phyloP scores from a whole-genome alignment of 2,329 filamentous ascomycete genomes.

The Trichoderma afroharzianum region DNA sequence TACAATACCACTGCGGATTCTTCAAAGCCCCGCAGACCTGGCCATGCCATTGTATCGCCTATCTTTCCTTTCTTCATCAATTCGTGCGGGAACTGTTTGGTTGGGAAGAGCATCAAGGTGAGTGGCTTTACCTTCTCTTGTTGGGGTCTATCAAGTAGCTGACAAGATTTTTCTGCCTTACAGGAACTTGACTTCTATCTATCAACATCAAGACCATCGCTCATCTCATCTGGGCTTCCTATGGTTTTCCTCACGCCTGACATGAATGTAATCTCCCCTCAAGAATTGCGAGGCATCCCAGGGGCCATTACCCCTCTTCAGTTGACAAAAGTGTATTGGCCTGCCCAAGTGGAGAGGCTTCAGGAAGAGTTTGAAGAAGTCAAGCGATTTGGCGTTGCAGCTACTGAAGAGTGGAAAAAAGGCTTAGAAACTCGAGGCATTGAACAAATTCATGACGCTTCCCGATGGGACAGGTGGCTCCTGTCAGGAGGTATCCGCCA shows the following conservation, averaged over 20 bases:
- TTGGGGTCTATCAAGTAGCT: conserved; percentile 12
- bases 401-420: conserved; percentile 75
- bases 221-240: conserved; percentile 65
- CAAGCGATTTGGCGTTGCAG: conserved; percentile 61
- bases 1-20: conserved; percentile 26
- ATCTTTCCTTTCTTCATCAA: conserved; percentile 70
- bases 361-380: conserved; percentile 60
- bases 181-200: conserved; percentile 70
- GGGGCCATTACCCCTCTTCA: conserved; percentile 41
- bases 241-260: conserved; percentile 63
- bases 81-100: conserved; percentile 64
- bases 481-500: conserved; percentile 39
- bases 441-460: conserved; percentile 55
- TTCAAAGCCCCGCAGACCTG: conserved; percentile 58
- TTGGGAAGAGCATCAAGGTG: conserved; percentile 62
- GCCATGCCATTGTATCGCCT: conserved; percentile 54
- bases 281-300: conserved; percentile 50
- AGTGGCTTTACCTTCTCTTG: conserved; percentile 22
- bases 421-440: conserved; percentile 64
- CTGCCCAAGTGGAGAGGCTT: conserved; percentile 59
- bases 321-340: conserved; percentile 64
- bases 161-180: conserved; percentile 15
- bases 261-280: conserved; percentile 56
- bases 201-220: conserved; percentile 55
- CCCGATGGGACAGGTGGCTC: conserved; percentile 75